Conservation (phyloP, 352 stramenopile genomes). For the Pythium utonaiense region DNA sequence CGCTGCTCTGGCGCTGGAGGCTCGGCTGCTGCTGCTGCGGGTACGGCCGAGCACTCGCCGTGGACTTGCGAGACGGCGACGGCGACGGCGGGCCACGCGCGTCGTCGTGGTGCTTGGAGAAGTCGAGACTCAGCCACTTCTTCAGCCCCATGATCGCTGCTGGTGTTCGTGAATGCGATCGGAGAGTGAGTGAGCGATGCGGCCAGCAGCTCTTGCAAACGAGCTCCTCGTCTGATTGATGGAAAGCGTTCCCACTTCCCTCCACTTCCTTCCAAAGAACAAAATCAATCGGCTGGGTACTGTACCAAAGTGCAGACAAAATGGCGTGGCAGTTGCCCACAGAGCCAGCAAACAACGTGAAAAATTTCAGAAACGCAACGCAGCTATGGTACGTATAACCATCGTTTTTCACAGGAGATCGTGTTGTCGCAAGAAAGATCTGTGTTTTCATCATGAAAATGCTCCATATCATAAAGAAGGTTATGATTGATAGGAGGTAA, state of each 20-base stretch:
- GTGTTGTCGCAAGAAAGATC: background rate
- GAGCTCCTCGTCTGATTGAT: background rate
- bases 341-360: background rate
- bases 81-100: conserved; percentile 4
- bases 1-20: conserved; percentile 10
- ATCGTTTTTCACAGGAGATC: conserved; percentile 1
- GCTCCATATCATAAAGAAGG: background rate
- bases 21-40: background rate
- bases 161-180: background rate
- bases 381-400: background rate
- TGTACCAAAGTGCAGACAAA: too few relatives aligned
- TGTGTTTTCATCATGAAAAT: background rate
- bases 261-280: background rate
- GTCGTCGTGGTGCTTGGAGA: conserved; percentile 26
- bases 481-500: background rate
- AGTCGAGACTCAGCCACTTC: conserved; percentile 53
- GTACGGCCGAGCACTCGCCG: conserved; percentile 3
- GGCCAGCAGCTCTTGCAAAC: background rate
- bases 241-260: background rate
- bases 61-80: conserved; percentile 17
- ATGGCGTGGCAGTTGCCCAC: background rate
- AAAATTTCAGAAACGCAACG: background rate
- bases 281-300: conserved; percentile 1
- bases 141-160: conserved; percentile 48
- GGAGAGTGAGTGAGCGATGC: background rate